phyloP scores from a whole-genome alignment of 2,329 filamentous ascomycete genomes.

The Neonectria punicea region DNA sequence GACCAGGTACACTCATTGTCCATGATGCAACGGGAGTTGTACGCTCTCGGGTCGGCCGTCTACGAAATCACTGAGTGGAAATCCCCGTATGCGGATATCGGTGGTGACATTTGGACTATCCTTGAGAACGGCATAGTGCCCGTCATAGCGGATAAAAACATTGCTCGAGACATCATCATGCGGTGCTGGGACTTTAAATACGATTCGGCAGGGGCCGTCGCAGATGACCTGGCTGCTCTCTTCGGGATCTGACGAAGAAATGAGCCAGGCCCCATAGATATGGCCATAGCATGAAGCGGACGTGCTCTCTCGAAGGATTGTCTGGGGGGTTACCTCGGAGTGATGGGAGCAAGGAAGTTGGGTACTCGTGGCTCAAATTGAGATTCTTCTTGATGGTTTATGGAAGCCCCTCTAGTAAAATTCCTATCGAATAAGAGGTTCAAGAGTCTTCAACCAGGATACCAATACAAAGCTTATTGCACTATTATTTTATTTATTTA shows the following conservation, averaged over 20 bases:
- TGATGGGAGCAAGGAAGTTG: no score
- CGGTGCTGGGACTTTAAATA: conserved; percentile 13
- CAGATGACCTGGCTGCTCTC: conserved; percentile 8
- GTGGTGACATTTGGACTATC: conserved; percentile 12
- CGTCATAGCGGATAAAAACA: conserved; percentile 6
- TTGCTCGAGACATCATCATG: conserved; percentile 13
- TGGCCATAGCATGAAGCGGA: background rate
- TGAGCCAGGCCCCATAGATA: conserved; percentile 1
- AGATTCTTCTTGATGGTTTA: no score
- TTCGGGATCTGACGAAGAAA: conserved; percentile 4
- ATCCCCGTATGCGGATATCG: conserved; percentile 4
- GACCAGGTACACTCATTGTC: conserved; percentile 4
- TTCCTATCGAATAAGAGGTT: no score
- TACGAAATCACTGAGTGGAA: conserved; percentile 15
- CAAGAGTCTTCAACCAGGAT: no score
- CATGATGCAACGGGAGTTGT: conserved; percentile 15
- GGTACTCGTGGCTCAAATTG: no score
- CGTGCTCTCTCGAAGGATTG: background rate
- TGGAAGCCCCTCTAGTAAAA: no score
- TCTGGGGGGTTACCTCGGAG: no score
- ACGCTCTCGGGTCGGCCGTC: conserved; percentile 13
- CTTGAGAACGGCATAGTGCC: conserved; percentile 10
- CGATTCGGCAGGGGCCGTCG: conserved; percentile 13
- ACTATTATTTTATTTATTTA: no score
- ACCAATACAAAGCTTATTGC: no score